Base-by-base conservation (phyloP, 139 green algal species). In the Protoeuglena noctilucae region DNA sequence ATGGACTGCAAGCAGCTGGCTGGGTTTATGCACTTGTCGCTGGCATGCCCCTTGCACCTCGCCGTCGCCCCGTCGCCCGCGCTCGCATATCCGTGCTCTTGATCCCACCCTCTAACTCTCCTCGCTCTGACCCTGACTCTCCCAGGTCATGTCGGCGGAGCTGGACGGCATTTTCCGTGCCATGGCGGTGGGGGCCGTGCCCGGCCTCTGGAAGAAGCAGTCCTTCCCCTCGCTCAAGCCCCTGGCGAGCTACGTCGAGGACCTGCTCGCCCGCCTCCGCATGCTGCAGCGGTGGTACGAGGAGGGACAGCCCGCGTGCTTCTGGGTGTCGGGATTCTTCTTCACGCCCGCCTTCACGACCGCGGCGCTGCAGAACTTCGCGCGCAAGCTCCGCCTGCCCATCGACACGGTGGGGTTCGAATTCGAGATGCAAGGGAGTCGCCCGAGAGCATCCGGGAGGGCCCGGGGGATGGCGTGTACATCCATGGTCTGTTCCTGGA, bases 311-410 rank as follows among this genome's bases (percentile, higher is more conserved):
- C 53, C 53, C 21, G 4, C 24, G 12, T 16, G 18, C 5, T 53
- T 31, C 24, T 53, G 48, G 48, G 9, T 53, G 5, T 53, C 48
- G 48, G 48, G 48, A 21, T 53, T 53, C 48, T 53, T 53, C 48
- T 53, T 53, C 48, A 62, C 55, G 29, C 66, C 64, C 6, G 58
- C 60, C 17, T 73, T 73, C 60, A 63, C 40, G 39, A 73, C 66
- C 22, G 66, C 66, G 5, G 51, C 49, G 51, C 54, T 69, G 48
- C 66, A 73, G 48, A 59, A 59, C 30, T 59, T 51, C 30, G 48
- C 48, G 5, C 48, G 53, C 14, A 59, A 59, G 53, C 39, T 48
- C 39, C 50, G 31, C 7, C 29, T 59, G n/a, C 21, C 53, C 34
- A 59, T 59, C 26, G 53, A 59, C 53, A 25, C 31, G 26, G 45